Percentiles rank a stretch among this genome's conserved stretches.
phyloP scores from a whole-genome alignment of 2,329 filamentous ascomycete genomes.

The Colletotrichum tanaceti region DNA sequence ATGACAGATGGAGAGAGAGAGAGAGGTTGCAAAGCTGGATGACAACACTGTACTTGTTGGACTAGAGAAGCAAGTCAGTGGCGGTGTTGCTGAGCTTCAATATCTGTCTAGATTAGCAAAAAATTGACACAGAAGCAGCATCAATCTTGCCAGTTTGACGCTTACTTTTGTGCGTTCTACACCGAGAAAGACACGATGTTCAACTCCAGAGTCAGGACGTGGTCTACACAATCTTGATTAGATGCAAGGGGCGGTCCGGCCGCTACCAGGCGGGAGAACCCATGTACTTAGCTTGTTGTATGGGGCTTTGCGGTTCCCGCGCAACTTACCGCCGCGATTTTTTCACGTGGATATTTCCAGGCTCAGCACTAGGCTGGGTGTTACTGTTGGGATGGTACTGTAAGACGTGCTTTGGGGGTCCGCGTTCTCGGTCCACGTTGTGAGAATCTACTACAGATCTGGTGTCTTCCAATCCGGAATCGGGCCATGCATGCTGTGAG shows the following conservation, averaged over 20 bases:
- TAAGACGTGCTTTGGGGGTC: slow-evolving; percentile 2
- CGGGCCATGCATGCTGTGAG: not conserved
- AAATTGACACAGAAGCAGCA: too few relatives aligned
- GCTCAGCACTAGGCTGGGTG: not conserved
- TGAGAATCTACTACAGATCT: not conserved
- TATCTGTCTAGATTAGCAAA: too few relatives aligned
- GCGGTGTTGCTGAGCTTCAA: too few relatives aligned
- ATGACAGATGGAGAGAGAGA: too few relatives aligned
- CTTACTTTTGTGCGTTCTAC: too few relatives aligned
- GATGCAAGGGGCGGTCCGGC: not conserved
- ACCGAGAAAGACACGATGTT: too few relatives aligned
- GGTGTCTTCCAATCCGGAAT: too few relatives aligned
- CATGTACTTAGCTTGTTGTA: slow-evolving; percentile 11
- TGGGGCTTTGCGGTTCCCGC: not conserved
- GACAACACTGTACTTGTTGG: too few relatives aligned
- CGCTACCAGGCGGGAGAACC: not conserved
- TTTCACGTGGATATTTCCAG: not conserved
- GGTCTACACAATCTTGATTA: not conserved
- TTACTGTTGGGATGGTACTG: not conserved
- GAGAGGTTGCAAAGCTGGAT: too few relatives aligned
- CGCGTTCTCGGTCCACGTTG: not conserved
- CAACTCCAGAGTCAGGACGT: too few relatives aligned
- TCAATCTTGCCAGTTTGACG: too few relatives aligned
- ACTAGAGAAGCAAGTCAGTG: not conserved
- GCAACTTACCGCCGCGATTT: not conserved